phyloP scores from a whole-genome alignment of 2,329 filamentous ascomycete species.

The Domatiomyces globalis region DNA sequence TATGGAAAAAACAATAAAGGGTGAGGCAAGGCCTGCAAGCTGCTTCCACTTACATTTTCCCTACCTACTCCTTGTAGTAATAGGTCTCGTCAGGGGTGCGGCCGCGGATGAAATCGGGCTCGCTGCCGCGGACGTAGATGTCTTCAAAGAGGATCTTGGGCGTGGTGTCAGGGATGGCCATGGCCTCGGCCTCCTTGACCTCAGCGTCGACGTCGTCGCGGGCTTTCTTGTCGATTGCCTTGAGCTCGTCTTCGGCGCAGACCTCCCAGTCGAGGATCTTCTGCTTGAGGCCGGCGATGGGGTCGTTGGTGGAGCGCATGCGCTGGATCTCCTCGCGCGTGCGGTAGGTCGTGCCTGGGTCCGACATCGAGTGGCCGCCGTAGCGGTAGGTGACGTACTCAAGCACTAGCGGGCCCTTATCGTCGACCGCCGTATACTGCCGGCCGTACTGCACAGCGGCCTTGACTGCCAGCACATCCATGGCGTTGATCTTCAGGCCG shows the following conservation, averaged over 20 bases:
- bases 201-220: slow-evolving; percentile 73
- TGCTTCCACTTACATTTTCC: too few species aligned
- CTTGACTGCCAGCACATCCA: slow-evolving; percentile 97
- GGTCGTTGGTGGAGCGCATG: slow-evolving; percentile 97
- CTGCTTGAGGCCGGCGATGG: slow-evolving; percentile 94
- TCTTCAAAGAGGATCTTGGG: slow-evolving; percentile 85
- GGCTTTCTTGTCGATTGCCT: slow-evolving; percentile 88
- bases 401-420: slow-evolving; percentile 86
- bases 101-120: slow-evolving; percentile 78
- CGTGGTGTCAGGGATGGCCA: slow-evolving; percentile 64
- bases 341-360: slow-evolving; percentile 97
- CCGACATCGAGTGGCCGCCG: slow-evolving; percentile 98
- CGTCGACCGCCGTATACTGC: slow-evolving; percentile 58
- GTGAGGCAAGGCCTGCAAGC: too few species aligned
- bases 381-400: slow-evolving; percentile 99
- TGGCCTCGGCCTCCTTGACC: slow-evolving; percentile 78
- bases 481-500: slow-evolving; percentile 97
- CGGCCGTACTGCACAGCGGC: slow-evolving; percentile 89
- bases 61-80: slow-evolving; percentile 45
- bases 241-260: slow-evolving; percentile 84
- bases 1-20: too few species aligned
- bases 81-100: slow-evolving; percentile 85
- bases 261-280: slow-evolving; percentile 95
- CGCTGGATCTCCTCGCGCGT: slow-evolving; percentile 99
- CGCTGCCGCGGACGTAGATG: slow-evolving; percentile 78